Evolutionary conservation across 345 rosid species (phyloP), one percentile per base, ranked within the genome.

Genomic region (Capsella bursapastoris): DNA sequence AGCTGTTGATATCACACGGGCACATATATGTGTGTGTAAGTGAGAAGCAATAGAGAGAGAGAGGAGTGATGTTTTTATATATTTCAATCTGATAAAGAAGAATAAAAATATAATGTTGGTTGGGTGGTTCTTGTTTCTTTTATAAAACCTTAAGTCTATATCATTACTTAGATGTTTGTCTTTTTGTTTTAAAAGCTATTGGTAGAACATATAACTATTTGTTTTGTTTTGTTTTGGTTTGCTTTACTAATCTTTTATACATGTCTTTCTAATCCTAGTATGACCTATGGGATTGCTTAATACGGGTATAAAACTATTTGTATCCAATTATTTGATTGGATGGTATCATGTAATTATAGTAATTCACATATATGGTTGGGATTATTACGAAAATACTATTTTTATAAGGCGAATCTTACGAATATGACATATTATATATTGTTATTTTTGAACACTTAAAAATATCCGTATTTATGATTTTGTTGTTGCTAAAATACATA

Each of bases 1-100:
- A 77, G 76, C 80, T 77, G 76, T 71, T 71, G 40, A 50, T 28
- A 47, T 64, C 76, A 71, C 76, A 71, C 80, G 76, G 76, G 56
- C 37, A 45, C 22, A 38, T 47, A 56, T 48, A 48, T 65, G 73
- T 51, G 57, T 78, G 62, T 51, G 32, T 22, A 22, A 62, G 58
- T 53, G 58, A 75, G 74, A 62, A 68, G 66, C 28, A 66, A 22
- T 22, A 22, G 67, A 55, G 66, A 40, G 37, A 4, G 47, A 38
- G 41, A 37, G 6, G 58, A 53, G 44, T 76, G 65, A 53, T 75
- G 69, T 61, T 15, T 22, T 22, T 22, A 22, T 68, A 53, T 62
- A 62, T 69, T 69, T 68, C 48, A 45, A 45, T 61, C 74, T 55
- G 52, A 38, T 61, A 60, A 34, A 22, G 0, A 62, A 38, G 14